Evolutionary conservation across 1,139 yeast species (phyloP).

Genomic region (Entelexis paramagnoliae): DNA sequence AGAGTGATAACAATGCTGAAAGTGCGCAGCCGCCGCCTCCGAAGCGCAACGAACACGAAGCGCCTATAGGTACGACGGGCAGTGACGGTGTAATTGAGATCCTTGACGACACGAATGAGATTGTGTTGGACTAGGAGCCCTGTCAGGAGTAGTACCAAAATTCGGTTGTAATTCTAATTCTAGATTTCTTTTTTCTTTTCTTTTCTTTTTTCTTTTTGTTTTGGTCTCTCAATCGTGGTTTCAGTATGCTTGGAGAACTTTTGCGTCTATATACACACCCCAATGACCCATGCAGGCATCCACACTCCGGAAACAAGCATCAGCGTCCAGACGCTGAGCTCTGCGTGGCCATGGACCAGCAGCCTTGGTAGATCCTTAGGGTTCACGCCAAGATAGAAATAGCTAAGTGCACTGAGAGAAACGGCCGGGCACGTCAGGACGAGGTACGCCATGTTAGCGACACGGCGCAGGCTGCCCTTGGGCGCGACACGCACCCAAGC

Average conservation of each 20-base stretch:
- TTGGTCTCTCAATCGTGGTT: not conserved
- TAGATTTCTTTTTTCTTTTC: not conserved
- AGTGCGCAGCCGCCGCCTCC: not conserved
- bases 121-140: not conserved
- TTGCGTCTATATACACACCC: not conserved
- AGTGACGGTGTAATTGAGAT: not conserved
- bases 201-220: not conserved
- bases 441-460: not conserved
- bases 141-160: not conserved
- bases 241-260: too few species aligned
- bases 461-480: conserved; percentile 26
- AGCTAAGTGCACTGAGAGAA: conserved; percentile 31
- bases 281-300: conserved; percentile 68
- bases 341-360: conserved; percentile 53
- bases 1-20: conserved; percentile 15
- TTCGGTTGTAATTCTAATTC: not conserved
- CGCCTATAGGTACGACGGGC: not conserved
- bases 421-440: conserved; percentile 49
- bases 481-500: conserved; percentile 48
- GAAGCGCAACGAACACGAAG: not conserved
- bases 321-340: conserved; percentile 84
- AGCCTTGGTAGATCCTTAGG: conserved; percentile 39
- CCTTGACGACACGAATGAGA: not conserved
- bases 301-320: conserved; percentile 61
- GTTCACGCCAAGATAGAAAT: conserved; percentile 29